Evolutionary conservation across 441 rosid species (phyloP).

Genomic region (Geranium incanum): DNA sequence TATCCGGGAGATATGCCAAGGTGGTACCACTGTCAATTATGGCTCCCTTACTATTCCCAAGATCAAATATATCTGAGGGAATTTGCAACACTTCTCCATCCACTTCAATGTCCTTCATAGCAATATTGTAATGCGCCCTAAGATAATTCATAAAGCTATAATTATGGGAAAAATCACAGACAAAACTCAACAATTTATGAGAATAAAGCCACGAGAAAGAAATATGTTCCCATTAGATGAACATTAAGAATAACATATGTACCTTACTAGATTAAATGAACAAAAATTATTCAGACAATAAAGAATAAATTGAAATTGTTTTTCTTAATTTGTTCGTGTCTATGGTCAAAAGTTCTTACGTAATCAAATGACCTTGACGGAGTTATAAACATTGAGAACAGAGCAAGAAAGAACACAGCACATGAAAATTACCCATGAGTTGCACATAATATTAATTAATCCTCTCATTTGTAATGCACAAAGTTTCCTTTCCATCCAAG

Average conservation of each 20-base stretch:
- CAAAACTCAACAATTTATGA: not conserved
- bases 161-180: constrained; percentile 3
- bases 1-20: constrained; percentile 67
- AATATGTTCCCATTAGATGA: not conserved
- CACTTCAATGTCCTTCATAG: constrained; percentile 63
- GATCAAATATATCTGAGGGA: constrained; percentile 45
- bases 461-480: not conserved
- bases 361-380: not conserved
- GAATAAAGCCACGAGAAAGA: not conserved
- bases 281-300: not conserved
- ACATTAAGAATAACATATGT: not conserved
- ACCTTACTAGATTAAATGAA: not conserved
- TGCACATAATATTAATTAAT: too few species aligned
- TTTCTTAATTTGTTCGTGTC: not conserved
- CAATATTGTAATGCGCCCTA: constrained; percentile 85
- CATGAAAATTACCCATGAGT: not conserved
- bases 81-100: constrained; percentile 44
- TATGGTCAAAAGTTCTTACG: not conserved
- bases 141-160: constrained; percentile 22
- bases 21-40: constrained; percentile 93
- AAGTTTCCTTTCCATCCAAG: not conserved
- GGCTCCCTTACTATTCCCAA: constrained; percentile 54
- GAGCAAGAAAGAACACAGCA: not conserved
- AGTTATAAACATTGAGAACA: not conserved
- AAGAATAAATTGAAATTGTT: not conserved